Percentiles rank a stretch among this genome's conserved stretches.
Conservation (phyloP, 2,329 filamentous ascomycete species). For the Aschersonia sp. region DNA sequence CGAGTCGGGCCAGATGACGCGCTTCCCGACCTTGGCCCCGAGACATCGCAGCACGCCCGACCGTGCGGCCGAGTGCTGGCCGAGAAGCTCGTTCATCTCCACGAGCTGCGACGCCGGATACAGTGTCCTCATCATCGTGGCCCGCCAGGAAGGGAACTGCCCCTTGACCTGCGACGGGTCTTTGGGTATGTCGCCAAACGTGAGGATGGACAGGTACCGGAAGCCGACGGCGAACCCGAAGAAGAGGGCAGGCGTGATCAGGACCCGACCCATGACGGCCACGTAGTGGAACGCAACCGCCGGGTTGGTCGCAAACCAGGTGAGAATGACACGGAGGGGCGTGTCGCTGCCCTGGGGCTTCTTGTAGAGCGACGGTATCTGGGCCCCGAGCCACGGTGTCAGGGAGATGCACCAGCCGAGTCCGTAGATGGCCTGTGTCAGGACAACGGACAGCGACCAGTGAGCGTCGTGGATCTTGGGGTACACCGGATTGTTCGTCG, state of each 20-base stretch:
- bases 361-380: constrained; percentile 27
- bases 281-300: constrained; percentile 35
- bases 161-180: constrained; percentile 15
- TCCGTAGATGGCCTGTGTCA: constrained; percentile 25
- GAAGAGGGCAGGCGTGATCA: constrained; percentile 26
- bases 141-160: constrained; percentile 26
- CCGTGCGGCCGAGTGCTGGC: constrained; percentile 38
- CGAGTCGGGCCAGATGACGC: constrained; percentile 43
- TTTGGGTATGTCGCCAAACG: constrained; percentile 22
- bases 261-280: constrained; percentile 24
- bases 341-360: constrained; percentile 17
- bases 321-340: constrained; percentile 25
- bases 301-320: constrained; percentile 31
- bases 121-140: constrained; percentile 26
- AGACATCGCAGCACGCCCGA: constrained; percentile 32
- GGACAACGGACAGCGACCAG: constrained; percentile 25
- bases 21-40: constrained; percentile 33
- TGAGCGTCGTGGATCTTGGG: constrained; percentile 24
- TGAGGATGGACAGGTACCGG: constrained; percentile 22
- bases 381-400: constrained; percentile 27
- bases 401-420: constrained; percentile 25
- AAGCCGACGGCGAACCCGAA: constrained; percentile 26
- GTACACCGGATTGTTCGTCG: constrained; percentile 29
- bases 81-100: constrained; percentile 33
- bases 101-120: constrained; percentile 27